Base-by-base conservation (phyloP, 495 filamentous ascomycete genomes). In the Cercophora scortea region DNA sequence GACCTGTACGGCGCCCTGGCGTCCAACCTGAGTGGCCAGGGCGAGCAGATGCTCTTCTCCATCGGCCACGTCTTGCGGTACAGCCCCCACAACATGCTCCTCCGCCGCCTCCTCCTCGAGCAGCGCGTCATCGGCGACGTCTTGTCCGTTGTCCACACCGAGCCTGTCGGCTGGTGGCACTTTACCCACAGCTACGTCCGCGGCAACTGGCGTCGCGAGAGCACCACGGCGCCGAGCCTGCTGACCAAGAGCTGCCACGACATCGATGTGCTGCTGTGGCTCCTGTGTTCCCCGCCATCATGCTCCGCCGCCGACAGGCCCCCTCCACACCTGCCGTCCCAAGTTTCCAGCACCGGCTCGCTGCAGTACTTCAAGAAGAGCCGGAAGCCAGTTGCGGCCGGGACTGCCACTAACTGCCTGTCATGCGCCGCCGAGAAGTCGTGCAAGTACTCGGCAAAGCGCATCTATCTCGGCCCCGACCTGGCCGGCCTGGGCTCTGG, bases 101-200 rank as follows among this genome's bases (percentile, higher is more conserved):
- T 98, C 8, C 80, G 89, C 48, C 82, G 84, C 55, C 74, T 98
- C 3, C 73, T 96, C 4, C 74, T 89, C 4, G 73, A 84, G 54
- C 82, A 92, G 12, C 71, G 74, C 11, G 78, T 80, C 13, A 83
- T 98, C 61, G 93, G 93, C n/a, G 90, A 96, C 32, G 73, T 95
- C 8, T 68, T 95, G 17, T 89, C 84, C 11, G 73, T 97, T 36
- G 88, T 92, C 54, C 93, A 97, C 63, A 89, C 86, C 1, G 94
- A 97, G 66, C 93, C 93, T 0, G 85, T 98, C 1, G 93, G 93
- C 3, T 94, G 85, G 81, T 98, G 89, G 89, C 93, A 98, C 67
- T 98, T 96, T 62, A 73, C 85, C 1, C 93, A 98, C 69, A 88
- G 83, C 58, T 97, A 96, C 59, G 93, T 98, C 18, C 80, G 87